Base-by-base conservation (phyloP, 345 rosid species). In the sweet orange (Citrus sinensis) region DNA sequence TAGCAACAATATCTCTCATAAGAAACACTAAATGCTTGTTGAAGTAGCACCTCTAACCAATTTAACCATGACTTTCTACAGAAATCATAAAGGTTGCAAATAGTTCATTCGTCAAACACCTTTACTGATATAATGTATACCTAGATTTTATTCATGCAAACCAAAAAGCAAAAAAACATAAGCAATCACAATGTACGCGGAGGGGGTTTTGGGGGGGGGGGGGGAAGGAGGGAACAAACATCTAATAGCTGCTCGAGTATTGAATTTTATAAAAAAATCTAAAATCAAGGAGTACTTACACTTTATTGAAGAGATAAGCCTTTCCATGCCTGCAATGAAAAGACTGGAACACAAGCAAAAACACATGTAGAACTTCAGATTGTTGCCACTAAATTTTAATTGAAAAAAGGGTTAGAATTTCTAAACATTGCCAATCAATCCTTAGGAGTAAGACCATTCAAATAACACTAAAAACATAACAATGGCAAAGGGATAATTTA, bases 301-400 rank as follows among this genome's bases (percentile, higher is more conserved):
- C 92, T 42, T 88, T 88, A 68, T 88, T 88, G 77, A 93, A 91
- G 82, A 93, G 98, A 83, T 88, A 90, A 70, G 98, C 98, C 82
- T 80, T 86, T 75, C 98, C 96, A 82, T 93, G 88, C 82, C 85
- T 84, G 88, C 91, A 82, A 83, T 81, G 93, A 85, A 91, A 93
- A 37, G 89, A 77, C 98, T 93, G 90, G 81, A 91, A 88, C 80
- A 81, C 58, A 78, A 16, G 49, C 5, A 32, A 82, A 76, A 64
- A 78, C 24, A 75, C 22, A 49, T 13, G 68, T 86, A 82, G 77
- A 69, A 66, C 29, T 56, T 27, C 55, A 13, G 65, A 42, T 9
- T 49, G 34, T 56, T 16, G 58, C 35, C 17, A 40, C 76, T 54
- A 65, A 81, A 39, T 62, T 37, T 67, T 37, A 27, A 40, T 46